phyloP scores from a whole-genome alignment of 1,284 basidiomycete genomes.

The Fomes fomentarius region DNA sequence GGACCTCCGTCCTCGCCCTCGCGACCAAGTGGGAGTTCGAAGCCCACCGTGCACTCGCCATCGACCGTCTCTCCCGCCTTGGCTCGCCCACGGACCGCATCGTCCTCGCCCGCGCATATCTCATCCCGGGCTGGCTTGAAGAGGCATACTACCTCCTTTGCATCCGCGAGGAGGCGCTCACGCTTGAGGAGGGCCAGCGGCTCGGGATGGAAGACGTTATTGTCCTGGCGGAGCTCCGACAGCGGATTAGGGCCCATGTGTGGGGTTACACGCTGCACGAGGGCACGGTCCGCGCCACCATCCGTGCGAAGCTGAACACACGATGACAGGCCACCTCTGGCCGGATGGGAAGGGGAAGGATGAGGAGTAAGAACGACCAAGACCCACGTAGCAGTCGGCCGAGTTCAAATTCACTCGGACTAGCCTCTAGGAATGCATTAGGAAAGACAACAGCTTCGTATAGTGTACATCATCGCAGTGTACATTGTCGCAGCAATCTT shows the following conservation, averaged over 20 bases:
- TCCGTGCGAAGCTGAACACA: not conserved
- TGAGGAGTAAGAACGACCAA: not conserved
- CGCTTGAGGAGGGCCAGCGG: slow-evolving; percentile 27
- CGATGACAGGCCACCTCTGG: not conserved
- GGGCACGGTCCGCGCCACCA: slow-evolving; percentile 10
- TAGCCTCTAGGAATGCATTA: not conserved
- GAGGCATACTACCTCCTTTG: slow-evolving; percentile 27
- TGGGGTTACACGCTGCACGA: not conserved
- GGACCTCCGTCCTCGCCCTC: slow-evolving; percentile 33
- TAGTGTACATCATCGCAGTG: not conserved
- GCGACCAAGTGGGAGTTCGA: slow-evolving; percentile 30
- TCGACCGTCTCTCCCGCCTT: slow-evolving; percentile 26
- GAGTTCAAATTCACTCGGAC: no score
- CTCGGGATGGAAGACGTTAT: slow-evolving; percentile 30
- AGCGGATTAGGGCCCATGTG: slow-evolving; percentile 1
- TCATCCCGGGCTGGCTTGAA: slow-evolving; percentile 27
- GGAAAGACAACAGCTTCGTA: not conserved
- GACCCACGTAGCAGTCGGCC: no score
- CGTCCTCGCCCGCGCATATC: slow-evolving; percentile 27
- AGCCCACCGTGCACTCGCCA: slow-evolving; percentile 27
- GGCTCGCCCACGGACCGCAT: slow-evolving; percentile 28
- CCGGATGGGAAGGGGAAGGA: not conserved
- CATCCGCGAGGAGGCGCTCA: slow-evolving; percentile 27
- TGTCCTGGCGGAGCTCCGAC: slow-evolving; percentile 22
- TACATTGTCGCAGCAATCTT: no score